Conservation (phyloP, 805 yeast species). For the Soucietia sequanensis region DNA sequence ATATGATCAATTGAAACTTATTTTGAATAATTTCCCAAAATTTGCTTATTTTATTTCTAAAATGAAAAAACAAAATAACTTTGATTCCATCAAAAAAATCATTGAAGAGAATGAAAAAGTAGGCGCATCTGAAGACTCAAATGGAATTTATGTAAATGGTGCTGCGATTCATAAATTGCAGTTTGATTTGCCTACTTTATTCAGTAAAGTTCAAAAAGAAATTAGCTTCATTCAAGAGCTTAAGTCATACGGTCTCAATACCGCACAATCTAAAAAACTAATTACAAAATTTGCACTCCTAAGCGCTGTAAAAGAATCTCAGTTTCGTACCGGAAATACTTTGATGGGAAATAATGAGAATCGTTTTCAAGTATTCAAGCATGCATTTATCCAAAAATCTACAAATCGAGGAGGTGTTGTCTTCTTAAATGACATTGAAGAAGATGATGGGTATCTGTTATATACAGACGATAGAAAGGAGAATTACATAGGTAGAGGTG, state of each 20-base stretch:
- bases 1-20: constrained; percentile 34
- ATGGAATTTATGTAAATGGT: constrained; percentile 71
- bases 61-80: constrained; percentile 8
- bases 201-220: constrained; percentile 36
- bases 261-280: constrained; percentile 30
- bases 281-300: constrained; percentile 37
- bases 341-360: constrained; percentile 31
- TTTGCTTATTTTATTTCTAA: constrained; percentile 37
- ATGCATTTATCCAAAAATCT: constrained; percentile 16
- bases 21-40: constrained; percentile 56
- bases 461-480: constrained; percentile 42
- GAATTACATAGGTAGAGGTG: constrained; percentile 36
- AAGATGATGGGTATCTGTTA: constrained; percentile 51
- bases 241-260: constrained; percentile 26
- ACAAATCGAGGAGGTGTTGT: constrained; percentile 44
- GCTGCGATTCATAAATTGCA: constrained; percentile 50
- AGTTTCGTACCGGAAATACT: constrained; percentile 33
- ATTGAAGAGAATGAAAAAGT: constrained; percentile 28
- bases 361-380: constrained; percentile 30
- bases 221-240: constrained; percentile 21
- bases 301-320: constrained; percentile 38
- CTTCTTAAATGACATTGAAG: constrained; percentile 76
- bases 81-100: constrained; percentile 21
- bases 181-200: constrained; percentile 42
- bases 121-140: constrained; percentile 38